Evolutionary conservation across 2,329 filamentous ascomycete species (phyloP).

Genomic region (Claviceps monticola): DNA sequence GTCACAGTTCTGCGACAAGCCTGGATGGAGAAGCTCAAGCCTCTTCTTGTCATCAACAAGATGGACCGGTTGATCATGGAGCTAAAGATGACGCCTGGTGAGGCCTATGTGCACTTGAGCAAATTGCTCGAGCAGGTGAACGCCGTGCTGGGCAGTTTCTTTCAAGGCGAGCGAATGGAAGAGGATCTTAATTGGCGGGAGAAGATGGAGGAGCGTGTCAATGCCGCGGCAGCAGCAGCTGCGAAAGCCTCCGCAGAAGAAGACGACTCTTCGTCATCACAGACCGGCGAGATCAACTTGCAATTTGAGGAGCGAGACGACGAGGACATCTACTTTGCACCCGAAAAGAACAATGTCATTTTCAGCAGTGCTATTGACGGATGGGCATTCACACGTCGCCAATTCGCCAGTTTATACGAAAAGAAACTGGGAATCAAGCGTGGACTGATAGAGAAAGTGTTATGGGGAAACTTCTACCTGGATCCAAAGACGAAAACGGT

Average conservation of each 20-base stretch:
- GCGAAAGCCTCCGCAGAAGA: slow-evolving; percentile 43
- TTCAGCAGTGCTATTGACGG: slow-evolving; percentile 96
- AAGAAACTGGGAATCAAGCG: slow-evolving; percentile 95
- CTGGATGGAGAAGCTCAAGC: slow-evolving; percentile 92
- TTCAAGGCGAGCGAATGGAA: slow-evolving; percentile 96
- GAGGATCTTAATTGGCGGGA: slow-evolving; percentile 95
- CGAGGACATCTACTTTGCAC: slow-evolving; percentile 94
- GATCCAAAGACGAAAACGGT: slow-evolving; percentile 96
- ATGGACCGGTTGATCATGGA: slow-evolving; percentile 92
- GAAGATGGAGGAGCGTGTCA: slow-evolving; percentile 74
- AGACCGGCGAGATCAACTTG: slow-evolving; percentile 35
- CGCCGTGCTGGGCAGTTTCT: slow-evolving; percentile 92
- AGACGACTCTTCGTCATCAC: slow-evolving; percentile 36
- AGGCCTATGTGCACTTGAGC: slow-evolving; percentile 80
- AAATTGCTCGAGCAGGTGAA: slow-evolving; percentile 93
- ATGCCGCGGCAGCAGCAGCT: slow-evolving; percentile 52
- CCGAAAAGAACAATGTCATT: slow-evolving; percentile 97
- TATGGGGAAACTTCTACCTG: slow-evolving; percentile 94
- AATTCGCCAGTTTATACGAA: slow-evolving; percentile 88
- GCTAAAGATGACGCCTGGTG: slow-evolving; percentile 78
- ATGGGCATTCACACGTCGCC: slow-evolving; percentile 95
- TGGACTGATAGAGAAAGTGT: slow-evolving; percentile 72
- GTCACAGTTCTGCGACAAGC: slow-evolving; percentile 91
- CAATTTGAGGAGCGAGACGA: slow-evolving; percentile 86
- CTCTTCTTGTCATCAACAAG: slow-evolving; percentile 92